A percentile compares a stretch with the other conserved stretches of the same genome.
These are phyloP conservation scores for Boletus bicolor DNA, from an alignment of 768 basidiomycete species.

Conservation along the genomic window DNA sequence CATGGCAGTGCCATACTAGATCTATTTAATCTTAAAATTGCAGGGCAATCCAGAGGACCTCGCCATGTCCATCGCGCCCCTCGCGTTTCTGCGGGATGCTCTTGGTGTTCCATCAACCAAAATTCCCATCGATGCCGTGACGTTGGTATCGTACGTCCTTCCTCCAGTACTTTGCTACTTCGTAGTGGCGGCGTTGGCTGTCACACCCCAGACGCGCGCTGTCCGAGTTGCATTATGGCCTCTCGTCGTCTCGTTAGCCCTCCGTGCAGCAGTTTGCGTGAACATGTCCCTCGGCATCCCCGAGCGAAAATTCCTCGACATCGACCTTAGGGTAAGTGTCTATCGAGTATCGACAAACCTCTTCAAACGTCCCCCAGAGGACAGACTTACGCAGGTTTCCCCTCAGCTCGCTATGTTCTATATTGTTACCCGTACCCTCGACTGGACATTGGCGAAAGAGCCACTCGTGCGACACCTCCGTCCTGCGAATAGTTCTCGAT, in stretches of 20 bases:
- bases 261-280: slow-evolving; percentile 33
- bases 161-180: slow-evolving; percentile 47
- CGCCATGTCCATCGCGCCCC: not conserved
- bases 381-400: not conserved
- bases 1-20: no score
- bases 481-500: not conserved
- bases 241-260: slow-evolving; percentile 40
- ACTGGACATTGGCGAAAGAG: slow-evolving; percentile 14
- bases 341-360: not conserved
- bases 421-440: slow-evolving; percentile 12
- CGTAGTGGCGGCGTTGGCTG: slow-evolving; percentile 46
- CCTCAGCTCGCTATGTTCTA: slow-evolving; percentile 14
- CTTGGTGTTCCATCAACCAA: slow-evolving; percentile 7
- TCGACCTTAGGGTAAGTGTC: slow-evolving; percentile 11
- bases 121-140: slow-evolving; percentile 30
- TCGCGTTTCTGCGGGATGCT: not conserved
- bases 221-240: slow-evolving; percentile 48
- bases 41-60: not conserved
- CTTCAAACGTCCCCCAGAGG: not conserved
- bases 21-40: not conserved
- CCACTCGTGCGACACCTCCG: slow-evolving; percentile 14
- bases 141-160: slow-evolving; percentile 37
- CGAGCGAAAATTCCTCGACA: slow-evolving; percentile 1
- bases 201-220: slow-evolving; percentile 41
- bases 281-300: slow-evolving; percentile 8